Conservation (phyloP, 139 green algal species). For the Chlorella vulgaris region DNA sequence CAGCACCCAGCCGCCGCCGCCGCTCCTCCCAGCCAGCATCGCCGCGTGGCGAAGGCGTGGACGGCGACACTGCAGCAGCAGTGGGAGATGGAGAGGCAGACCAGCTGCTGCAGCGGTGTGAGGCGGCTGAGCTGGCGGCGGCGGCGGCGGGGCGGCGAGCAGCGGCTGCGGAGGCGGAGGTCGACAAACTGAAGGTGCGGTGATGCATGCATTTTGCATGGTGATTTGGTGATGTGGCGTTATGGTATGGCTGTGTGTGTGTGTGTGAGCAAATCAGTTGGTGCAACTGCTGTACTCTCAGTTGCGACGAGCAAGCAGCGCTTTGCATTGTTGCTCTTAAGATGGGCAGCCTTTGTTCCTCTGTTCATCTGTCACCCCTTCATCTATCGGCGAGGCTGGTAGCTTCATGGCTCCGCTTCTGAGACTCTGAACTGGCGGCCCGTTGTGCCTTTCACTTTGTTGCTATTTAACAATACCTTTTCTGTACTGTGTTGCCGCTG, state of each 20-base stretch:
- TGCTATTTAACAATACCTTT: too few relatives aligned
- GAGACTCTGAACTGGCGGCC: too few relatives aligned
- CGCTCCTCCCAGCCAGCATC: background rate
- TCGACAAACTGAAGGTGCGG: conserved; percentile 38
- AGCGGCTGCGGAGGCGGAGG: conserved; percentile 40
- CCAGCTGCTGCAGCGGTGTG: conserved; percentile 7
- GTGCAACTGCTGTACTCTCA: too few relatives aligned
- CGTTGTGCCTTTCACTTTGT: too few relatives aligned
- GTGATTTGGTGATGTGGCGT: background rate
- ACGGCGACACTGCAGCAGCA: background rate
- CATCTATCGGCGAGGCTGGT: too few relatives aligned
- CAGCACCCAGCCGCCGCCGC: background rate
- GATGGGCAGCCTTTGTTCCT: too few relatives aligned
- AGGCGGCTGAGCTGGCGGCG: conserved; percentile 50
- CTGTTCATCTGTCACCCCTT: too few relatives aligned
- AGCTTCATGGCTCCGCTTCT: too few relatives aligned
- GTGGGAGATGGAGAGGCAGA: background rate
- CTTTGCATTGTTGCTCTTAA: too few relatives aligned
- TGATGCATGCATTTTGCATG: background rate
- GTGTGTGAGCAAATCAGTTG: too few relatives aligned
- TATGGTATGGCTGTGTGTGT: too few relatives aligned
- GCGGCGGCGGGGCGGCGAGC: conserved; percentile 41
- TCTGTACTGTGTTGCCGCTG: background rate
- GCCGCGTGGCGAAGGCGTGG: background rate
- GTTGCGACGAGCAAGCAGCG: too few relatives aligned